These are phyloP conservation scores for Trichoderma sp. DNA, from an alignment of 2,329 filamentous ascomycete genomes.

Conservation along the genomic window DNA sequence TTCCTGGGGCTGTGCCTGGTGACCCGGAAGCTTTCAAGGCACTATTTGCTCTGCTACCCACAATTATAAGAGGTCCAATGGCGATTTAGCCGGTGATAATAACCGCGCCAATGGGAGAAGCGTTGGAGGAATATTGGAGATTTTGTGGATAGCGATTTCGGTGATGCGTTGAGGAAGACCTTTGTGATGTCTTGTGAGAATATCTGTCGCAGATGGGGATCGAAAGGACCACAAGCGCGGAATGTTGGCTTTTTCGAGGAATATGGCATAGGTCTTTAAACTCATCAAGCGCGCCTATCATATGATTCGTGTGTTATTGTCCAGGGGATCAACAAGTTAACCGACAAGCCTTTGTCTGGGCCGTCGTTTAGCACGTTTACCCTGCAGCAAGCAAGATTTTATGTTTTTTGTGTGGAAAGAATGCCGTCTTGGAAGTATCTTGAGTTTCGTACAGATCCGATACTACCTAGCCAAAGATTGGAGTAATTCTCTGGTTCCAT, in stretches of 20 bases:
- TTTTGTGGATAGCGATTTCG: conserved; percentile 1
- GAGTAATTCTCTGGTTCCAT: no score
- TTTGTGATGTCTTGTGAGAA: not conserved
- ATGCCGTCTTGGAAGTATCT: not conserved
- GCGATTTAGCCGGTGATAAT: conserved; percentile 20
- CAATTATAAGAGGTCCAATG: conserved; percentile 21
- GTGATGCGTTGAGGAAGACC: not conserved
- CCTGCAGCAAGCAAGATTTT: not conserved
- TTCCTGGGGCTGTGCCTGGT: not conserved
- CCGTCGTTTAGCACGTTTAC: not conserved
- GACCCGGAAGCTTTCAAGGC: not conserved
- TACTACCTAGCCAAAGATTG: no score
- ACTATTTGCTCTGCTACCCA: conserved; percentile 11
- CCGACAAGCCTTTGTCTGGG: not conserved
- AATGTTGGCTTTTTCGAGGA: not conserved
- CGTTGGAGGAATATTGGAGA: not conserved
- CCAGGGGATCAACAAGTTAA: not conserved
- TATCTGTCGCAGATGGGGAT: not conserved
- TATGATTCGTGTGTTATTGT: not conserved
- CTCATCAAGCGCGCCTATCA: not conserved
- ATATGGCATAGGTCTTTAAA: not conserved
- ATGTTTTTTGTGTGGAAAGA: not conserved
- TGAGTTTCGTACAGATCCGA: not conserved
- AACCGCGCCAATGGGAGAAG: conserved; percentile 24
- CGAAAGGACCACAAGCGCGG: not conserved